Base-by-base conservation (phyloP, 805 yeast species). In the Candida sakaeoensis region DNA sequence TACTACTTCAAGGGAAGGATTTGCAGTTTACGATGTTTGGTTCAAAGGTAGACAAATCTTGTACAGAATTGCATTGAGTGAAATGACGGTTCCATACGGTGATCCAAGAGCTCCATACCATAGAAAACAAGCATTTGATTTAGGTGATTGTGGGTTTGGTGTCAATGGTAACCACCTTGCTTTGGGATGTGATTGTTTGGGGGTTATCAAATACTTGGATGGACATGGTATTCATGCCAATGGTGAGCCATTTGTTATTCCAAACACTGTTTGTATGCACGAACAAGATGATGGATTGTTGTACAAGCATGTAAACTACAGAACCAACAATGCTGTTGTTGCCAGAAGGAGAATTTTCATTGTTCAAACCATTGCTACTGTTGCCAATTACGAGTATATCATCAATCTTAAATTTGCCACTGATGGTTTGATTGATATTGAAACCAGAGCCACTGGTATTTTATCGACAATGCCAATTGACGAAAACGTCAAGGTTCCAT, bases 21-120 rank as follows among this genome's bases (percentile, higher is more conserved):
- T 82, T 51, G 91, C 82, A 23, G 49, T 85, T 24, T 84, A 85
- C 59, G 85, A 85, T 50, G 80, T 79, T 38, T 68, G 67, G 55
- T 85, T 82, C 70, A 82, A 83, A 60, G 91, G 90, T 37, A 78
- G 93, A 63, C 81, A 84, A 36, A 65, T 79, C 32, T 75, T 84
- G 55, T 84, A 85, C 73, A 74, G 93, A 66, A 60, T 83, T 34
- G 74, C 89, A 2, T 64, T 84, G 50, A 77, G 85, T 40, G 95
- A 85, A 64, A 85, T 85, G 95, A 84, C 91, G 29, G 95, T 85
- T 47, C 93, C 93, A 24, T 85, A 85, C 56, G 90, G 87, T 59
- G 91, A 85, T 59, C 88, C 90, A 54, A 74, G 91, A 63, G 60
- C 63, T 45, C 93, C 93, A 47, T 81, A 73, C 68, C 89, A 83